Evolutionary conservation across 1,139 yeast genomes (phyloP).

Genomic region (Saccharomyces hybrid): DNA sequence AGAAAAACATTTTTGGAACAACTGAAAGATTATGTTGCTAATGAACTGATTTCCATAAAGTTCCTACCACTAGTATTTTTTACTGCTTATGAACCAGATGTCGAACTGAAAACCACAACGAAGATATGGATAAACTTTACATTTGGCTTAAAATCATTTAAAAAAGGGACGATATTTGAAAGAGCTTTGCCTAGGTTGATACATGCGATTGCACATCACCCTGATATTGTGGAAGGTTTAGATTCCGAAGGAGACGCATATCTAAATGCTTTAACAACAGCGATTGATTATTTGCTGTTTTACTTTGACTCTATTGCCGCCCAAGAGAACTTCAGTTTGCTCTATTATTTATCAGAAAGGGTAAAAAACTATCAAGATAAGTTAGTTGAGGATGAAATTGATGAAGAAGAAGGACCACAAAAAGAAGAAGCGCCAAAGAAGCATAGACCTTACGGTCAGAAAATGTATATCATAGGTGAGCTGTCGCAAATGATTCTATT

Average conservation of each 20-base stretch:
- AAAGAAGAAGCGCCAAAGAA: conserved; percentile 7
- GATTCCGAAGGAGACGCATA: conserved; percentile 23
- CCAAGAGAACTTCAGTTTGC: conserved; percentile 59
- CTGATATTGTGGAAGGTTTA: conserved; percentile 48
- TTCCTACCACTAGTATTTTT: conserved; percentile 64
- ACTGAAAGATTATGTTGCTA: conserved; percentile 46
- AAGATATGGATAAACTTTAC: conserved; percentile 70
- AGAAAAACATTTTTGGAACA: conserved; percentile 46
- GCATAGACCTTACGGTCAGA: conserved; percentile 22
- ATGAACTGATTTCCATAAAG: conserved; percentile 50
- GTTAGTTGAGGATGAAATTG: conserved; percentile 34
- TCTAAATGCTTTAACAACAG: conserved; percentile 42
- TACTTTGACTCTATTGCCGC: conserved; percentile 55
- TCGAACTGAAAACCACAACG: conserved; percentile 41
- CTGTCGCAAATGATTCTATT: conserved; percentile 59
- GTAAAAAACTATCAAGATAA: conserved; percentile 72
- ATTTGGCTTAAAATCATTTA: conserved; percentile 37
- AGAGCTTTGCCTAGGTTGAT: conserved; percentile 58
- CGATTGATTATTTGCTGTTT: conserved; percentile 51
- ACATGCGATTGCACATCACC: conserved; percentile 69
- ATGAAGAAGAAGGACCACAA: conserved; percentile 22
- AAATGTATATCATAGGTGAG: conserved; percentile 63
- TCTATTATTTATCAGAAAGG: conserved; percentile 71
- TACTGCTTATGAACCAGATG: conserved; percentile 66
- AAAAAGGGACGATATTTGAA: conserved; percentile 48